A percentile compares a stretch with the other conserved stretches of the same genome.
phyloP scores from a whole-genome alignment of 2,329 filamentous ascomycete genomes.

The Ophiostoma piceae region DNA sequence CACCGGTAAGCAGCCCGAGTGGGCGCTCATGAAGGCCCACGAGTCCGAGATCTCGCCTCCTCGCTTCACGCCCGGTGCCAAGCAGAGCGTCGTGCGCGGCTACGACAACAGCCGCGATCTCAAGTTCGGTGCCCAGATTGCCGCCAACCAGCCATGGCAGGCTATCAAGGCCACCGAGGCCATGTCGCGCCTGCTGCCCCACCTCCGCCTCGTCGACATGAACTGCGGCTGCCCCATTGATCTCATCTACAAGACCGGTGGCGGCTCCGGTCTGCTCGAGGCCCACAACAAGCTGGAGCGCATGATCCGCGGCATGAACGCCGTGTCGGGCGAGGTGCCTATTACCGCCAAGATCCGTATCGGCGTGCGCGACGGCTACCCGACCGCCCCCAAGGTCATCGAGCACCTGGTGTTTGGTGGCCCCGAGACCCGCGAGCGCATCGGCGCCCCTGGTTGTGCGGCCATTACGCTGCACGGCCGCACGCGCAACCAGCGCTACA shows the following conservation, averaged over 20 bases:
- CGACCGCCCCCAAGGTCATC: slow-evolving; percentile 71
- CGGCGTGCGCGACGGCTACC: slow-evolving; percentile 73
- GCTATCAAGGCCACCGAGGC: slow-evolving; percentile 84
- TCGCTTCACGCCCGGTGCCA: slow-evolving; percentile 49
- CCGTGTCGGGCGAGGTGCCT: slow-evolving; percentile 81
- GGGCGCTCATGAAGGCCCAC: slow-evolving; percentile 91
- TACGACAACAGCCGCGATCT: slow-evolving; percentile 81
- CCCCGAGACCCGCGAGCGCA: slow-evolving; percentile 61
- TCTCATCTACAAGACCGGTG: slow-evolving; percentile 80
- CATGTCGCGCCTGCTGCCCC: slow-evolving; percentile 68
- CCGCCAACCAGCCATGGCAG: slow-evolving; percentile 85
- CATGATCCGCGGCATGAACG: slow-evolving; percentile 94
- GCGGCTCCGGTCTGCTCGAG: slow-evolving; percentile 89
- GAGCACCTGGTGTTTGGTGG: slow-evolving; percentile 78
- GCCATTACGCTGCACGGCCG: slow-evolving; percentile 95
- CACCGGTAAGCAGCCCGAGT: slow-evolving; percentile 85
- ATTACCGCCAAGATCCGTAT: slow-evolving; percentile 94
- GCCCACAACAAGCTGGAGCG: slow-evolving; percentile 82
- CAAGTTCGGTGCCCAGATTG: slow-evolving; percentile 88
- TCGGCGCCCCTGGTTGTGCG: slow-evolving; percentile 77
- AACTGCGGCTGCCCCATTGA: slow-evolving; percentile 98
- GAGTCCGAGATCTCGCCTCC: slow-evolving; percentile 73
- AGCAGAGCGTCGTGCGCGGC: slow-evolving; percentile 55
- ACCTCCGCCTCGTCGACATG: slow-evolving; percentile 84
- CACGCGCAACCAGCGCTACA: slow-evolving; percentile 91